Conservation (phyloP, 2,329 filamentous ascomycete genomes). For the Xylaria sp. region DNA sequence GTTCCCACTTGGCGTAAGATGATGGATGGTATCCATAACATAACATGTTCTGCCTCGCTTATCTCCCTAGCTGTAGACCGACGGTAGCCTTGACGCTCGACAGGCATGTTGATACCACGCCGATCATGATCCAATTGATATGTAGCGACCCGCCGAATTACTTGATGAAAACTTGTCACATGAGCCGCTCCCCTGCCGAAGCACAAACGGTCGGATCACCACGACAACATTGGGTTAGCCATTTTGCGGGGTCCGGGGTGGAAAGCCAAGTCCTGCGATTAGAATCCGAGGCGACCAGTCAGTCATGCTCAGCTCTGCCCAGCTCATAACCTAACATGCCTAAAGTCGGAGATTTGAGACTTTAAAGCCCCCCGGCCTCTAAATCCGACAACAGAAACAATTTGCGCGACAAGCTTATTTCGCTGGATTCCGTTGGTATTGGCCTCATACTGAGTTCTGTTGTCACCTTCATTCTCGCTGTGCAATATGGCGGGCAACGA, state of each 20-base stretch:
- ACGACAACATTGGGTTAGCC: slow-evolving; percentile 2
- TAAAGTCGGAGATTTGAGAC: no score
- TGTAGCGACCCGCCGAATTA: slow-evolving; percentile 22
- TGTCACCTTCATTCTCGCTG: no score
- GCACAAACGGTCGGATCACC: slow-evolving; percentile 8
- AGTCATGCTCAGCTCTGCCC: background rate
- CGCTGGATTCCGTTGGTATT: no score
- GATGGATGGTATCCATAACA: slow-evolving; percentile 1
- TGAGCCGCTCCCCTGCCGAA: background rate
- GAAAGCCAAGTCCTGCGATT: background rate
- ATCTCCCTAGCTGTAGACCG: slow-evolving; percentile 11
- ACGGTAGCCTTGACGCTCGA: slow-evolving; percentile 23
- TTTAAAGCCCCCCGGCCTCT: no score
- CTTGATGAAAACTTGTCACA: slow-evolving; percentile 32
- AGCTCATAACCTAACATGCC: background rate
- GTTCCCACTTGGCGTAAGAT: slow-evolving; percentile 10
- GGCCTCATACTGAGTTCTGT: no score
- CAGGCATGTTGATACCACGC: background rate
- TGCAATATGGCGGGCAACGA: no score
- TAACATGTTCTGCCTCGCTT: slow-evolving; percentile 11
- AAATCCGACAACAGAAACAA: no score
- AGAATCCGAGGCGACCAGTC: background rate
- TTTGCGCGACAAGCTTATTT: no score
- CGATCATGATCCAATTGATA: slow-evolving; percentile 20
- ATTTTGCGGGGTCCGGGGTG: slow-evolving; percentile 30